Conservation (phyloP, 768 basidiomycete genomes). For the Trametes punicea region DNA sequence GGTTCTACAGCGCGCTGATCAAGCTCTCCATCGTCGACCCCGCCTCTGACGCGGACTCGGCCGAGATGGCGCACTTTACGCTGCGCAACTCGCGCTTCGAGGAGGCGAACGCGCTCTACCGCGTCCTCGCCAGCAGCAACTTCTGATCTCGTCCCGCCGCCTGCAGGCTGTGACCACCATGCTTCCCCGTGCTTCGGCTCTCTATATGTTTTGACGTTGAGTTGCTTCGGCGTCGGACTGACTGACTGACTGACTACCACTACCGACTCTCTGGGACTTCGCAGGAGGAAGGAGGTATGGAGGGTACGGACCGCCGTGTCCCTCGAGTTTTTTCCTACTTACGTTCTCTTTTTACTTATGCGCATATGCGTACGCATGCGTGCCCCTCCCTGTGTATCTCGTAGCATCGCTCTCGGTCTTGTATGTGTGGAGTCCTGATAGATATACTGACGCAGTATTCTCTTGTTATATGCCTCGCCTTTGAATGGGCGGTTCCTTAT, state of each 20-base stretch:
- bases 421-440: neutral
- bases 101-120: constrained; percentile 73
- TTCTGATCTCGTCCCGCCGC: constrained; percentile 24
- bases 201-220: neutral
- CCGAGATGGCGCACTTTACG: constrained; percentile 77
- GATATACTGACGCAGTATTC: constrained; percentile 8
- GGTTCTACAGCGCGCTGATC: constrained; percentile 71
- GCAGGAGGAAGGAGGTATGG: no score
- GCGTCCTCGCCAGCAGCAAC: constrained; percentile 49
- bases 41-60: constrained; percentile 57
- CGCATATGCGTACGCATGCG: neutral
- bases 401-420: constrained; percentile 10
- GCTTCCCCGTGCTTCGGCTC: no score
- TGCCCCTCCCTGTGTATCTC: constrained; percentile 7
- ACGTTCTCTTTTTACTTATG: neutral
- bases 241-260: neutral
- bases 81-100: constrained; percentile 70
- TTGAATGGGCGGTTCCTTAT: no score
- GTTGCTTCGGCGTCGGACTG: neutral
- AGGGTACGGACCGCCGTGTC: no score
- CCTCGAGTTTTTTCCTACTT: no score
- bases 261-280: no score
- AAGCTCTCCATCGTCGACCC: constrained; percentile 64
- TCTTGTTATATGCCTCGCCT: neutral
- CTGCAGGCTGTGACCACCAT: no score